Conservation (phyloP, 768 basidiomycete genomes). For the Amanita subjunquillea region DNA sequence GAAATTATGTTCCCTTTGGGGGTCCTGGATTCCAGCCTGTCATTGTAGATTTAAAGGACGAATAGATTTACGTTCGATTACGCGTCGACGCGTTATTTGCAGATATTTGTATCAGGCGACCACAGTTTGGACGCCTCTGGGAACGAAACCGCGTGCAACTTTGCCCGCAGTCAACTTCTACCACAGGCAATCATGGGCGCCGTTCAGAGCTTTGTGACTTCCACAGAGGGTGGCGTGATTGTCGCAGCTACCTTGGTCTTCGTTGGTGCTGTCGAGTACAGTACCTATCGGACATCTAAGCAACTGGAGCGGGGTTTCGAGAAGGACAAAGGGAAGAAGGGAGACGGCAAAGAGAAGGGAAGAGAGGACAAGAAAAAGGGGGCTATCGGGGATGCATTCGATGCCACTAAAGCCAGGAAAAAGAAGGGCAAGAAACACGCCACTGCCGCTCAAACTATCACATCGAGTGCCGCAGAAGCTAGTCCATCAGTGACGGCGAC, state of each 20-base stretch:
- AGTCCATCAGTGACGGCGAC: background rate
- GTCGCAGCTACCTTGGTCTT: slow-evolving; percentile 18
- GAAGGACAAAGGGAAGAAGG: slow-evolving; percentile 15
- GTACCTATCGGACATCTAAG: slow-evolving; percentile 19
- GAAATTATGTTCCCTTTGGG: slow-evolving; percentile 18
- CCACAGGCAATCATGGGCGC: slow-evolving; percentile 28
- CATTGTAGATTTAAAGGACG: slow-evolving; percentile 31
- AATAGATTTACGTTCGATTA: background rate
- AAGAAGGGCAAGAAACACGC: slow-evolving; percentile 7
- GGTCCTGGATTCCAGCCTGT: slow-evolving; percentile 33
- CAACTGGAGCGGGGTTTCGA: slow-evolving; percentile 9
- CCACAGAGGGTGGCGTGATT: slow-evolving; percentile 25
- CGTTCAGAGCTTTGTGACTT: slow-evolving; percentile 30
- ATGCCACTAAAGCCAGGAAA: slow-evolving; percentile 4
- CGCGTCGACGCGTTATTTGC: slow-evolving; percentile 6
- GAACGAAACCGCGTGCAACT: background rate
- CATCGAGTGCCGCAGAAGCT: background rate
- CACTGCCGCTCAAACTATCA: slow-evolving; percentile 9
- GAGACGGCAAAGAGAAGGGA: slow-evolving; percentile 2
- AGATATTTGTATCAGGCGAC: background rate
- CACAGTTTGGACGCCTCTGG: background rate
- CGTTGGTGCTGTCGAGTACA: slow-evolving; percentile 29
- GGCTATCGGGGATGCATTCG: background rate
- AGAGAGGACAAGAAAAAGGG: slow-evolving; percentile 10
- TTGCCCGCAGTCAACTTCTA: background rate